Base-by-base conservation (phyloP, 1,139 yeast species). In the Kazachstania sp. region DNA sequence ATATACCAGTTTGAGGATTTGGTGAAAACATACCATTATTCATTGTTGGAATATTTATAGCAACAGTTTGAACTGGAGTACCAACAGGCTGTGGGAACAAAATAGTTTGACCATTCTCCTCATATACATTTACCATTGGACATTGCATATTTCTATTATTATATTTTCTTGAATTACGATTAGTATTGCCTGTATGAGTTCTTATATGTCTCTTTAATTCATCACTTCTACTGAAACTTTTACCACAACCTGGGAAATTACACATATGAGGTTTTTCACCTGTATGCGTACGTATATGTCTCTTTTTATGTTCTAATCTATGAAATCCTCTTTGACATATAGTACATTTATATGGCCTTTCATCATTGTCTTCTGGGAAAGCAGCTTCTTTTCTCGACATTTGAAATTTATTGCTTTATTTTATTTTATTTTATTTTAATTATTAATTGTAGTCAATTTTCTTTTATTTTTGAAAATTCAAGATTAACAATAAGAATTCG, bases 241-340 rank as follows among this genome's bases (percentile, higher is more conserved):
- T 90, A 50, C 77, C 71, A 66, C 97, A 90, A 1, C 95, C 95
- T 0, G 95, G 95, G 58, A 78, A 87, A 7, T 83, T 76, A 66
- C 97, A 90, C 42, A 79, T 80, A 61, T 88, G 96, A 20, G 97
- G 96, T 63, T 87, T 86, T 62, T 88, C 97, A 34, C 97, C 97
- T 0, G 97, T 90, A 63, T 90, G 97, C 6, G 97, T 90, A 52
- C 97, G 72, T 46, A 90, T 85, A 63, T 90, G 97, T 58, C 97
- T 78, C 16, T 96, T 88, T 64, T 87, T 95, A 66, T 90, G 97
- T 65, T 90, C 97, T 44, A 88, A 70, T 44, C 97, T 74, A 62
- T 87, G 95, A 64, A 90, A 90, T 1, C 95, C 95, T 70, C 90
- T 86, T 48, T 83, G 84, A 67, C 97, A 90, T 62, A 85, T 77